Evolutionary conservation across 192 early-diverging fungal species (phyloP).

Genomic region (Mortierella hygrophila): DNA sequence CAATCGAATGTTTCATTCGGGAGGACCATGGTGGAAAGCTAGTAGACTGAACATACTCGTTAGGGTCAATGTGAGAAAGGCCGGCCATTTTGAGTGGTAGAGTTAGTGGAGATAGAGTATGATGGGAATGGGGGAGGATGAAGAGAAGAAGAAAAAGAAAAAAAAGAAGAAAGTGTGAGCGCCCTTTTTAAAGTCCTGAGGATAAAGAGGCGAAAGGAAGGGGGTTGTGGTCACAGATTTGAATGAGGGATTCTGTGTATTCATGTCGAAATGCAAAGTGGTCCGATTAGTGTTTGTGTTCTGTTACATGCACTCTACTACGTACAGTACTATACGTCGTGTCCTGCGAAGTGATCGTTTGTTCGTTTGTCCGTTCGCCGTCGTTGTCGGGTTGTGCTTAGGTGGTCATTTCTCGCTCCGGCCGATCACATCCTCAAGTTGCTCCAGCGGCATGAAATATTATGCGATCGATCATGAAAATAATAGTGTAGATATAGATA

Average conservation of each 20-base stretch:
- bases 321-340: not conserved
- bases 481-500: not conserved
- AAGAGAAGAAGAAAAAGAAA: not conserved
- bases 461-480: not conserved
- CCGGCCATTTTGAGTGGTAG: not conserved
- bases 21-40: too few relatives aligned
- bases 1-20: not conserved
- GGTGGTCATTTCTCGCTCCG: not conserved
- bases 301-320: too few relatives aligned
- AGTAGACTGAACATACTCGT: constrained; percentile 7
- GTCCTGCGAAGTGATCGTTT: too few relatives aligned
- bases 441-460: not conserved
- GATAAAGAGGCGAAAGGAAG: not conserved
- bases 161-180: not conserved
- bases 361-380: not conserved
- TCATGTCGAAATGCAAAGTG: too few relatives aligned
- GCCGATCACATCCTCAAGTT: not conserved
- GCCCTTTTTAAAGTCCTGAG: not conserved
- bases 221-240: not conserved
- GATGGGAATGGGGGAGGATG: not conserved
- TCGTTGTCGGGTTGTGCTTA: not conserved
- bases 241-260: not conserved
- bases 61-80: constrained; percentile 23
- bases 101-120: not conserved
- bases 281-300: too few relatives aligned